Evolutionary conservation across 805 yeast species (phyloP).

Genomic region (Saturnispora sanitii): DNA sequence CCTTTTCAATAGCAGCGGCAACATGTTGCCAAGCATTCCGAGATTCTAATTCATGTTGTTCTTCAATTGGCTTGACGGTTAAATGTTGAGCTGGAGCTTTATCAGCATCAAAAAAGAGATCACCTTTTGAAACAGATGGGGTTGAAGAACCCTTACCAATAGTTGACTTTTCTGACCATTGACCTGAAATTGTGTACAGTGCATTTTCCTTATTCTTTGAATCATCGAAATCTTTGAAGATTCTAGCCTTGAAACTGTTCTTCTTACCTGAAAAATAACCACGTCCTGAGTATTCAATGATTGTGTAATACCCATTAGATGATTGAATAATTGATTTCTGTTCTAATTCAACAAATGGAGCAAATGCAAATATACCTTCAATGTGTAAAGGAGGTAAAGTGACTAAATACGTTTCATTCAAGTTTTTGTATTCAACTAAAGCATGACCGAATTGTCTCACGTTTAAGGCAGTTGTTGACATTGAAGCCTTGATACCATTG

Average conservation of each 20-base stretch:
- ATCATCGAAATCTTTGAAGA: constrained; percentile 47
- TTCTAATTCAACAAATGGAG: constrained; percentile 92
- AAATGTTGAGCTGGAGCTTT: constrained; percentile 44
- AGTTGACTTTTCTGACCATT: constrained; percentile 77
- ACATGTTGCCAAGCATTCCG: constrained; percentile 87
- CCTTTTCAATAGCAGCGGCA: constrained; percentile 71
- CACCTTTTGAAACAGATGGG: constrained; percentile 33
- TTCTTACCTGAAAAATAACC: constrained; percentile 95
- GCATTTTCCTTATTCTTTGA: constrained; percentile 48
- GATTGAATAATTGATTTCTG: constrained; percentile 79
- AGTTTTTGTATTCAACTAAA: constrained; percentile 49
- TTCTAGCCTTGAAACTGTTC: constrained; percentile 81
- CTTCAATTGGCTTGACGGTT: constrained; percentile 67
- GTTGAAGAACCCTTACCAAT: constrained; percentile 48
- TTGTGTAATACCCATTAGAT: constrained; percentile 64
- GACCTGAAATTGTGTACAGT: constrained; percentile 74
- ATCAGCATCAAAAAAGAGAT: constrained; percentile 55
- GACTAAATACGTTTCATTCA: constrained; percentile 60
- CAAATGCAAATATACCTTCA: constrained; percentile 83
- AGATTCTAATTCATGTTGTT: constrained; percentile 74
- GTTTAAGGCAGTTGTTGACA: constrained; percentile 63
- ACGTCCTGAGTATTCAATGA: constrained; percentile 77
- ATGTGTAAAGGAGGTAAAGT: constrained; percentile 94
- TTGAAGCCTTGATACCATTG: constrained; percentile 78
- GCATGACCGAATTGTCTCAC: constrained; percentile 95